phyloP scores from a whole-genome alignment of 805 yeast species.

The Teunomyces aglyptinius region DNA sequence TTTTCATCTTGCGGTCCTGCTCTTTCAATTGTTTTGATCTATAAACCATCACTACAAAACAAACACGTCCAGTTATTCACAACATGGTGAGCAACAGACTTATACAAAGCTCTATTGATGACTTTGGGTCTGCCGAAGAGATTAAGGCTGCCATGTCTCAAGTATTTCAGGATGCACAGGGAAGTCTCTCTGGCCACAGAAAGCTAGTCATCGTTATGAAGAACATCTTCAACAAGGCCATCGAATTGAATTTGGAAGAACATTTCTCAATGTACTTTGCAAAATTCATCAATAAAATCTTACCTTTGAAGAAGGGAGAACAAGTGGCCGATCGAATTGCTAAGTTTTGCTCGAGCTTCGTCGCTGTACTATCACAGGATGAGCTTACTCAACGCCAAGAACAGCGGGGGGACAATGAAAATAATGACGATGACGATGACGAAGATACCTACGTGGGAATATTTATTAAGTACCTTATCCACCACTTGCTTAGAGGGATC shows the following conservation, averaged over 20 bases:
- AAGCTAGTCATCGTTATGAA: conserved; percentile 65
- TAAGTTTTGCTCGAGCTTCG: conserved; percentile 60
- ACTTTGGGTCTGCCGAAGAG: conserved; percentile 20
- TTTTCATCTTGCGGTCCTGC: neutral
- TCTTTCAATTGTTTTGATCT: neutral
- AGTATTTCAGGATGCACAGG: conserved; percentile 79
- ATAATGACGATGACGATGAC: conserved; percentile 39
- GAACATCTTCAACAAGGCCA: conserved; percentile 56
- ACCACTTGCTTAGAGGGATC: conserved; percentile 72
- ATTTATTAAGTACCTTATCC: conserved; percentile 60
- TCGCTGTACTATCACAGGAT: conserved; percentile 46
- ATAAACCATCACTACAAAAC: neutral
- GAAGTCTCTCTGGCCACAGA: conserved; percentile 70
- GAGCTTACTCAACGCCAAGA: conserved; percentile 20
- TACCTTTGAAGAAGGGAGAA: conserved; percentile 69
- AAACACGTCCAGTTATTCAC: neutral
- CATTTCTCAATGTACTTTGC: conserved; percentile 62
- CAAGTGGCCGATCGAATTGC: conserved; percentile 73
- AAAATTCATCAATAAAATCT: conserved; percentile 58
- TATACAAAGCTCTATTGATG: conserved; percentile 15
- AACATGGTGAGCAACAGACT: conserved; percentile 6
- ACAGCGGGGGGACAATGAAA: conserved; percentile 18
- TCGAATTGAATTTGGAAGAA: conserved; percentile 50
- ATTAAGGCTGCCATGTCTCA: conserved; percentile 50
- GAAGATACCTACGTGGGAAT: conserved; percentile 39